Base-by-base conservation (phyloP, 306 rosid species). In the Clitoria ternatea region DNA sequence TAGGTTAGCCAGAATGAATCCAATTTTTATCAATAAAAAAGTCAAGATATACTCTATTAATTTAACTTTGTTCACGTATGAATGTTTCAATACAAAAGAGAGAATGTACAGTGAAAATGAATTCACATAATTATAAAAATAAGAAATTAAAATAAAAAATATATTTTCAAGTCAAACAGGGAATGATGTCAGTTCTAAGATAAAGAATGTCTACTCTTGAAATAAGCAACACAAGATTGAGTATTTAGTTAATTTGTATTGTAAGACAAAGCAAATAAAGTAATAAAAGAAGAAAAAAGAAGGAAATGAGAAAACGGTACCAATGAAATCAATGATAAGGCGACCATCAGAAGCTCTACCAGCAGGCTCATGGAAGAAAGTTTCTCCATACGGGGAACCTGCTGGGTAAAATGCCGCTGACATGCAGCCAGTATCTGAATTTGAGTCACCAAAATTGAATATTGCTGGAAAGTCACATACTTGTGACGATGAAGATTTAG, bases 261-360 rank as follows among this genome's bases (percentile, higher is more conserved):
- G n/a, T n/a, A 18, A 13, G 7, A 39, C 6, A 42, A 10, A n/a
- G 8, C 5, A 4, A 44, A 3, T 5, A 0, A 45, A 45, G 17
- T 15, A 45, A 45, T 2, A 9, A 11, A 53, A 4, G 5, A 53
- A 56, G 15, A 14, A 7, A 15, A 30, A 15, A 3, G 1, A 5
- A 0, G 15, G 4, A 15, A 65, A 43, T 10, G 1, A 26, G 45
- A 6, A 33, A 6, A 35, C 8, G 37, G 15, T 78, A 86, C 94
- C 94, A 26, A 88, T 73, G 55, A 90, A 85, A 61, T 90, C 96
- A 18, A 87, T 80, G 26, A 90, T 82, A 0, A 90, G 87, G 27
- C 96, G 90, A 2, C 96, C 96, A 72, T 87, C 94, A 23, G 85
- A 80, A 19, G 73, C 85, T 78, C 96, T 79, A 0, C 93, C 96